Percentiles rank a stretch among this genome's conserved stretches.
Conservation (phyloP, 345 rosid genomes). For the Diplotaxis tenuifolia region DNA sequence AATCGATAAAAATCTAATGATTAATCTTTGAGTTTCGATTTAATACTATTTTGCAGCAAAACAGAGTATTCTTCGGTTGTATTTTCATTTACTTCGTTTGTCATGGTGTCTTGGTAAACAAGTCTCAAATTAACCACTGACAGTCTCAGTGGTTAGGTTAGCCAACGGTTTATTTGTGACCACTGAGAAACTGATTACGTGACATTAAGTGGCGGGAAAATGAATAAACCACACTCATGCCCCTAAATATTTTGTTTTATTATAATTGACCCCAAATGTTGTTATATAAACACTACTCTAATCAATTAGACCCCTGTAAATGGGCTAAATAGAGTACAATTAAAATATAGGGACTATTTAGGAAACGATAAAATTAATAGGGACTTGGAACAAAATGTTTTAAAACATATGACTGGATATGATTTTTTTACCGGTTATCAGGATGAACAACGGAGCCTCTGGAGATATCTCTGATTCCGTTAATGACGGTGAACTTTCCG, state of each 20-base stretch:
- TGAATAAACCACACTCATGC: neutral
- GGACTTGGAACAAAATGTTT: neutral
- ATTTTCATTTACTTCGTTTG: too few species aligned
- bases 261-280: slow-evolving; percentile 7
- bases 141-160: neutral
- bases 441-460: slow-evolving; percentile 64
- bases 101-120: too few species aligned
- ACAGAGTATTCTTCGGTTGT: neutral
- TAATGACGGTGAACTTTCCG: slow-evolving; percentile 40
- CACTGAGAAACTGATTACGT: slow-evolving; percentile 7
- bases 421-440: slow-evolving; percentile 64
- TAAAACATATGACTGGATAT: neutral
- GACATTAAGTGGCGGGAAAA: slow-evolving; percentile 31
- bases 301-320: neutral
- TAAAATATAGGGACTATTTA: neutral
- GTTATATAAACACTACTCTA: neutral
- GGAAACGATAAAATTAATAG: neutral
- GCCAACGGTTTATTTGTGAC: neutral
- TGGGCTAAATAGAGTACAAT: neutral
- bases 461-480: slow-evolving; percentile 58
- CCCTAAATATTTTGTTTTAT: neutral
- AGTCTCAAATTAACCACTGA: too few species aligned
- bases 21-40: neutral
- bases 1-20: neutral
- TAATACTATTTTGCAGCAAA: neutral